Percentiles rank a stretch among this genome's conserved stretches.
Evolutionary conservation across 257 asterid genomes (phyloP).

Genomic region (Parsonsia alboflavescens): DNA sequence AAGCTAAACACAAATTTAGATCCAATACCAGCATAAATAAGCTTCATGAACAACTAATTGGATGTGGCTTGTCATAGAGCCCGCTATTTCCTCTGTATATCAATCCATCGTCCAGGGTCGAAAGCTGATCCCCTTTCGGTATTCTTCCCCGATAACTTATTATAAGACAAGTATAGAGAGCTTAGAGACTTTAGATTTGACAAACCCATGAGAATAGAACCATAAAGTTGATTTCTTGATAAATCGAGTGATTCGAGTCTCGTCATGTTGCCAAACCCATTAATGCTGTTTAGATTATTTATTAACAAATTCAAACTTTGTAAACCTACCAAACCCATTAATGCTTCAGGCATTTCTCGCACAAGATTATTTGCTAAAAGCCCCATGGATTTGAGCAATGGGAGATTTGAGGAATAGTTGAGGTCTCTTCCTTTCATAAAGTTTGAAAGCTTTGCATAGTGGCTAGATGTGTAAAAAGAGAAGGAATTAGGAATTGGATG

Average conservation of each 20-base stretch:
- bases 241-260: conserved; percentile 34
- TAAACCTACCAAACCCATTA: conserved; percentile 11
- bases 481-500: neutral
- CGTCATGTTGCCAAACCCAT: conserved; percentile 21
- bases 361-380: conserved; percentile 14
- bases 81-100: conserved; percentile 10
- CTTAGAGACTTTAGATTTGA: conserved; percentile 25
- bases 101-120: conserved; percentile 9
- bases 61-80: conserved; percentile 11
- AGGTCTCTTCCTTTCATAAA: conserved; percentile 16
- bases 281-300: too few species aligned
- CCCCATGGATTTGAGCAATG: conserved; percentile 7
- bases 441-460: neutral
- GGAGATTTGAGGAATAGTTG: conserved; percentile 10
- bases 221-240: conserved; percentile 25
- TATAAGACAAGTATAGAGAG: conserved; percentile 30
- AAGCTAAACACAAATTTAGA: too few species aligned
- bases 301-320: conserved; percentile 20
- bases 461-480: conserved; percentile 4
- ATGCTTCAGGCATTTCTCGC: conserved; percentile 18
- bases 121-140: conserved; percentile 35
- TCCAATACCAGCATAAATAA: too few species aligned
- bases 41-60: neutral
- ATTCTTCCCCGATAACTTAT: conserved; percentile 24
- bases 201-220: conserved; percentile 24